A percentile compares a stretch with the other conserved stretches of the same genome.
These are phyloP conservation scores for Scedosporium dehoogii DNA, from an alignment of 2,329 filamentous ascomycete species.

Conservation along the genomic window DNA sequence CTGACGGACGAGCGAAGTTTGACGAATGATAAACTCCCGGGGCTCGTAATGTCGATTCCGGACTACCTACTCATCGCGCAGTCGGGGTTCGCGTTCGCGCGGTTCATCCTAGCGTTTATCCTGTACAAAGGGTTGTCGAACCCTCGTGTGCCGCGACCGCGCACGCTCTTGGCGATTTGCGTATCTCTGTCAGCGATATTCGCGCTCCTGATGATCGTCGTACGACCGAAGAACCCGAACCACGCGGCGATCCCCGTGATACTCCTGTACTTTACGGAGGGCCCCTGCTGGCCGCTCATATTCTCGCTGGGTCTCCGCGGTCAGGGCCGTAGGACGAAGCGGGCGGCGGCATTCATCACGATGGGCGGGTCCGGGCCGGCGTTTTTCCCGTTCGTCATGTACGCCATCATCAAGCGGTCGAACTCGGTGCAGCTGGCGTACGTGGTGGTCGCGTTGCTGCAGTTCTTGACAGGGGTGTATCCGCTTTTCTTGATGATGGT, in stretches of 20 bases:
- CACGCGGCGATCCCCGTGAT: slow-evolving; percentile 50
- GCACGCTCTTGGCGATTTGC: slow-evolving; percentile 57
- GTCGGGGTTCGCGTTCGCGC: slow-evolving; percentile 61
- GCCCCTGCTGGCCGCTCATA: slow-evolving; percentile 73
- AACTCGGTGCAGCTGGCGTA: slow-evolving; percentile 55
- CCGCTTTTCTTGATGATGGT: slow-evolving; percentile 37
- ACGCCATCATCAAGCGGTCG: slow-evolving; percentile 51
- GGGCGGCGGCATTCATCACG: slow-evolving; percentile 67
- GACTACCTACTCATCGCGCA: slow-evolving; percentile 66
- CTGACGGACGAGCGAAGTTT: slow-evolving; percentile 24
- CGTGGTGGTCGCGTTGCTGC: slow-evolving; percentile 47
- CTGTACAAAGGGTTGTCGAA: slow-evolving; percentile 45
- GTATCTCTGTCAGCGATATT: slow-evolving; percentile 48
- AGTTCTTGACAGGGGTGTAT: slow-evolving; percentile 36
- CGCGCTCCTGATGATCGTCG: slow-evolving; percentile 34
- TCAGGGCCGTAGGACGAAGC: slow-evolving; percentile 70
- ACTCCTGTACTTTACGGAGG: slow-evolving; percentile 71
- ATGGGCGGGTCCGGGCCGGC: slow-evolving; percentile 65
- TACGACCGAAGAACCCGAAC: slow-evolving; percentile 35
- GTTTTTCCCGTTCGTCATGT: slow-evolving; percentile 65
- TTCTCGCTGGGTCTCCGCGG: slow-evolving; percentile 72
- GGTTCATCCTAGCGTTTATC: slow-evolving; percentile 56
- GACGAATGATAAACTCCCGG: slow-evolving; percentile 27
- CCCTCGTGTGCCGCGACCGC: slow-evolving; percentile 50
- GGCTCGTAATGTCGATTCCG: slow-evolving; percentile 43